Evolutionary conservation across 495 filamentous ascomycete species (phyloP).

Genomic region (Podospora pseudocomata): DNA sequence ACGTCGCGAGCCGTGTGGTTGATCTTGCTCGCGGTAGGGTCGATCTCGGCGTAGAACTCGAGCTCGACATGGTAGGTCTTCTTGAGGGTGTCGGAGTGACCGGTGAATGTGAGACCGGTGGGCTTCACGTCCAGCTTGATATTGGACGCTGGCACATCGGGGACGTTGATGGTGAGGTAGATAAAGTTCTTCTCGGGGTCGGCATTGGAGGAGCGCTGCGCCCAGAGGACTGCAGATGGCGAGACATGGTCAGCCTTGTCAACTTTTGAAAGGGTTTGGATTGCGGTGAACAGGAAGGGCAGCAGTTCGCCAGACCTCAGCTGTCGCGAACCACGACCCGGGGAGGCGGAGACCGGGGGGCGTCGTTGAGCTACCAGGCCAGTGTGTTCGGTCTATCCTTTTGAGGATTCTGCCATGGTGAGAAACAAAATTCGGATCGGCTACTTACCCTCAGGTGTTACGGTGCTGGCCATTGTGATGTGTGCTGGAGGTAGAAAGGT

Average conservation of each 20-base stretch:
- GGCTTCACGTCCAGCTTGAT: constrained; percentile 78
- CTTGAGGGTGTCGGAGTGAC: constrained; percentile 74
- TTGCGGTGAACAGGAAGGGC: neutral
- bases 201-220: constrained; percentile 81
- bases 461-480: constrained; percentile 26
- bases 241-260: constrained; percentile 3
- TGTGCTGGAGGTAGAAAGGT: constrained; percentile 10
- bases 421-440: neutral
- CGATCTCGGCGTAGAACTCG: constrained; percentile 91
- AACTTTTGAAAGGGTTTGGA: neutral
- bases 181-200: constrained; percentile 86
- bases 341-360: neutral
- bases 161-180: constrained; percentile 82
- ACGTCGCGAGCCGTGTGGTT: constrained; percentile 81
- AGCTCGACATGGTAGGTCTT: constrained; percentile 78
- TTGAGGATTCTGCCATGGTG: neutral
- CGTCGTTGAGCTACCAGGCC: neutral
- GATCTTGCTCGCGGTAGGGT: constrained; percentile 71
- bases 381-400: neutral
- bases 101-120: constrained; percentile 73
- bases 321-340: neutral
- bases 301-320: neutral
- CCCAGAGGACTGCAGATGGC: constrained; percentile 75
- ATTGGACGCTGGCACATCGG: constrained; percentile 67
- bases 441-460: constrained; percentile 34